Evolutionary conservation across 2,329 filamentous ascomycete species (phyloP).

Genomic region (Tolypocladium cylindrosporum): DNA sequence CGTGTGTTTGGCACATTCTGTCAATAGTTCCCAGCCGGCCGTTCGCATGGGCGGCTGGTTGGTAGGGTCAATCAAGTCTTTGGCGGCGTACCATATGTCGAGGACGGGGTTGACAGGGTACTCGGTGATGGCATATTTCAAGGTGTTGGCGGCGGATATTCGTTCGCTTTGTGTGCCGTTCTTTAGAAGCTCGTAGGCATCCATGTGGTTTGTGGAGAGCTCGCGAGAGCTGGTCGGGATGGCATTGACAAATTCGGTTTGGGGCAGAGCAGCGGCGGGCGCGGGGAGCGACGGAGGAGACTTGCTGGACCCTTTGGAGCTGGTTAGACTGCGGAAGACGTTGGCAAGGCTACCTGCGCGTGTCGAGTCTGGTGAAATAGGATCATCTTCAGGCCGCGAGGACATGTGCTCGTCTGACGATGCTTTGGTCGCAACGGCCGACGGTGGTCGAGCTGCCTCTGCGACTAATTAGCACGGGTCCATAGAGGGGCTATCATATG

Average conservation of each 20-base stretch:
- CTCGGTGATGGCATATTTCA: constrained; percentile 46
- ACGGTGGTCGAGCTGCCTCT: background rate
- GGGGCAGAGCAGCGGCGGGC: constrained; percentile 25
- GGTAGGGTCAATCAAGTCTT: constrained; percentile 50
- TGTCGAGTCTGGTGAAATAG: constrained; percentile 44
- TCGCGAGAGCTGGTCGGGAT: constrained; percentile 27
- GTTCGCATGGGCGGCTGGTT: constrained; percentile 44
- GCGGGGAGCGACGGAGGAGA: constrained; percentile 33
- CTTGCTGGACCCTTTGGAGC: constrained; percentile 39
- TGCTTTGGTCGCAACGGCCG: background rate
- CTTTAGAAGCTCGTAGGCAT: constrained; percentile 44
- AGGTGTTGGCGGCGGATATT: constrained; percentile 45
- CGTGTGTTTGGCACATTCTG: constrained; percentile 53
- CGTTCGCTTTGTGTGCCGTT: constrained; percentile 42
- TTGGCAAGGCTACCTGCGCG: constrained; percentile 47
- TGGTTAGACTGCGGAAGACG: constrained; percentile 53
- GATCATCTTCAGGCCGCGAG: constrained; percentile 47
- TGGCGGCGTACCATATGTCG: constrained; percentile 56
- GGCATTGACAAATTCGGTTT: constrained; percentile 35
- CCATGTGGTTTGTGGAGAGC: constrained; percentile 41
- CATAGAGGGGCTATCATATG: no score
- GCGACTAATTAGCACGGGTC: background rate
- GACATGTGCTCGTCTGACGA: constrained; percentile 43
- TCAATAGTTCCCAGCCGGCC: constrained; percentile 56
- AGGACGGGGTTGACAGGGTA: constrained; percentile 49